Base-by-base conservation (phyloP, 139 green algal genomes). In the Diplosphaera chodatii region DNA sequence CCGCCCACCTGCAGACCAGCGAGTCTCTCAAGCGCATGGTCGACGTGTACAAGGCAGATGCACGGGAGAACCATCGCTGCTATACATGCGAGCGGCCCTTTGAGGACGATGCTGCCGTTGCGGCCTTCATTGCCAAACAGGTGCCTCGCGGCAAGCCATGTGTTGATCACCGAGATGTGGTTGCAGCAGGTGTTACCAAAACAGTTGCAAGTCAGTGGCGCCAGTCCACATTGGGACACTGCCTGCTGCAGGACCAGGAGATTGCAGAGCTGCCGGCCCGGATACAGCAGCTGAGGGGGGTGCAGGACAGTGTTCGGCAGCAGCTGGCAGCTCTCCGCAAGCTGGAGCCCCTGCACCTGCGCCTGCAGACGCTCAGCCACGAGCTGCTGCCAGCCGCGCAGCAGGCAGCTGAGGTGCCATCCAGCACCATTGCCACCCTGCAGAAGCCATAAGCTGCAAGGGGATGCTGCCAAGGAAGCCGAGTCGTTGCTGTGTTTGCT, bases 71-170 rank as follows among this genome's bases (percentile, higher is more conserved):
- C 18, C 72, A 77, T 55, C 23, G 32, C 63, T 88, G 83, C 78
- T n/a, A 40, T 28, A 77, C 79, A 33, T 88, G 83, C 63, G 59
- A 30, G 0, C 70, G 83, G 31, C 1, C n/a, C 4, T 78, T 88
- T 29, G 31, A 25, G 29, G 34, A 16, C n/a, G 23, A 21, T 1
- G 41, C 31, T 15, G 83, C 87, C 66, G 32, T 48, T 34, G 20
- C 73, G 28, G 21, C 23, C 1, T 87, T 87, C 63, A 34, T 87
- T 15, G 30, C 21, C 4, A 63, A 68, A 32, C 63, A 77, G 64
- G 62, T 77, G 27, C 48, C n/a, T n/a, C n/a, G n/a, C n/a, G n/a
- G n/a, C n/a, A n/a, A n/a, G n/a, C n/a, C n/a, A n/a, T n/a, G n/a
- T n/a, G n/a, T n/a, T n/a, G n/a, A n/a, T n/a, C n/a, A n/a, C n/a